Base-by-base conservation (phyloP, 495 filamentous ascomycete genomes). In the Polyplosphaeria fusca region DNA sequence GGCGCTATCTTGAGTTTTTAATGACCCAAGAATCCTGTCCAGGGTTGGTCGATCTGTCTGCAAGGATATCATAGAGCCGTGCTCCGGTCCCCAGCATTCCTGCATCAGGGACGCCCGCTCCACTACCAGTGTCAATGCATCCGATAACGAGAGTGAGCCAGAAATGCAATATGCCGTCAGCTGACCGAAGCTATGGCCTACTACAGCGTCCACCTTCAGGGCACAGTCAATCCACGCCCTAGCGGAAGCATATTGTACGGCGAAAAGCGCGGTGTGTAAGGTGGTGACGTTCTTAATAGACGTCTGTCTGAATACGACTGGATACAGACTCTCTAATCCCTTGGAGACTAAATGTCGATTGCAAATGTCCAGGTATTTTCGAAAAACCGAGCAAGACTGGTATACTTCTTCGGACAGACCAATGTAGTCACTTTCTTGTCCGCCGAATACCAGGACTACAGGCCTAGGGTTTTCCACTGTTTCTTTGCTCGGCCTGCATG, bases 241-340 rank as follows among this genome's bases (percentile, higher is more conserved):
- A 1, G 78, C 76, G 41, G 56, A 73, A 1, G 77, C 63, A 47
- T 82, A 80, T 51, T 82, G 79, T 27, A 76, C 19, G 0, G 78
- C 61, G 52, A 82, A 81, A 0, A 77, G 60, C 3, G 23, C 14
- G 39, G 16, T 30, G 12, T 63, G 59, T 7, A 46, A 48, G 9
- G 24, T 43, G n/a, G 55, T 43, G 1, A 55, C 1, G 30, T 62
- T 39, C 1, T 35, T 0, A 4, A 59, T 51, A 2, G 47, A 37
- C 11, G 3, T 37, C 0, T 0, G 1, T 23, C 50, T 25, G 28
- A 52, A 63, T n/a, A 63, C 45, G 2, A 32, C 40, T 0, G 52
- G 46, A 48, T 28, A 58, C 1, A 57, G 4, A 2, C 52, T n/a
- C 25, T 24, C 16, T 12, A 37, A 5, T 9, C 52, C 43, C 12